Conservation (phyloP, 495 filamentous ascomycete genomes). For the Penicillium silybi region DNA sequence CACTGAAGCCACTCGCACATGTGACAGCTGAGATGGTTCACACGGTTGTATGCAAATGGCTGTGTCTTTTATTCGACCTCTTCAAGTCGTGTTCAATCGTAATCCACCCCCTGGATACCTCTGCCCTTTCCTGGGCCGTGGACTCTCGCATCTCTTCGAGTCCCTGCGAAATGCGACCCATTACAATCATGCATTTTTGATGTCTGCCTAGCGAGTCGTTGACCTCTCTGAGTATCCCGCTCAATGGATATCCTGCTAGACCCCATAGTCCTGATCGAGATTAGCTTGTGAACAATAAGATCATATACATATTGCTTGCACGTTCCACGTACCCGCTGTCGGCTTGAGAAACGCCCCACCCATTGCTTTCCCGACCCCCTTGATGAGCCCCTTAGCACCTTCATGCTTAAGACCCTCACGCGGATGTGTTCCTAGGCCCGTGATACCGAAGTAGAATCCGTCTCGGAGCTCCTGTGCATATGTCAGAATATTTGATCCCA, state of each 20-base stretch:
- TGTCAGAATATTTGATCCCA: slow-evolving; percentile 5
- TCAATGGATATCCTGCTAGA: slow-evolving; percentile 68
- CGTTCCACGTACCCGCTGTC: slow-evolving; percentile 49
- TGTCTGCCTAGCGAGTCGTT: slow-evolving; percentile 47
- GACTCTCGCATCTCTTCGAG: slow-evolving; percentile 49
- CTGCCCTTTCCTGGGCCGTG: slow-evolving; percentile 1
- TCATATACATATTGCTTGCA: neutral
- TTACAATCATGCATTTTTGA: too few species aligned
- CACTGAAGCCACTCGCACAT: too few species aligned
- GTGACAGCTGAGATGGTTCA: too few species aligned
- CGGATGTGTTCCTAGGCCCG: slow-evolving; percentile 70
- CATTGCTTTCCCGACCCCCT: slow-evolving; percentile 72
- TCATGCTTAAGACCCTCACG: slow-evolving; percentile 62
- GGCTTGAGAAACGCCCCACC: slow-evolving; percentile 70
- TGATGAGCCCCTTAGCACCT: slow-evolving; percentile 64
- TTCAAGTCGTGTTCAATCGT: too few species aligned
- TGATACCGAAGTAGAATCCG: slow-evolving; percentile 66
- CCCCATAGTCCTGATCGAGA: slow-evolving; percentile 48
- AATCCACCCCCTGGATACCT: slow-evolving; percentile 1
- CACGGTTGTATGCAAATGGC: too few species aligned
- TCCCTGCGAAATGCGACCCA: slow-evolving; percentile 63
- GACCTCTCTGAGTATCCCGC: slow-evolving; percentile 71
- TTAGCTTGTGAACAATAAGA: slow-evolving; percentile 18
- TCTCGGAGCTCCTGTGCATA: slow-evolving; percentile 55
- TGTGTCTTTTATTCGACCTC: too few species aligned